These are phyloP conservation scores for Cicer cuneatum DNA, from an alignment of 306 rosid species.

Conservation along the genomic window DNA sequence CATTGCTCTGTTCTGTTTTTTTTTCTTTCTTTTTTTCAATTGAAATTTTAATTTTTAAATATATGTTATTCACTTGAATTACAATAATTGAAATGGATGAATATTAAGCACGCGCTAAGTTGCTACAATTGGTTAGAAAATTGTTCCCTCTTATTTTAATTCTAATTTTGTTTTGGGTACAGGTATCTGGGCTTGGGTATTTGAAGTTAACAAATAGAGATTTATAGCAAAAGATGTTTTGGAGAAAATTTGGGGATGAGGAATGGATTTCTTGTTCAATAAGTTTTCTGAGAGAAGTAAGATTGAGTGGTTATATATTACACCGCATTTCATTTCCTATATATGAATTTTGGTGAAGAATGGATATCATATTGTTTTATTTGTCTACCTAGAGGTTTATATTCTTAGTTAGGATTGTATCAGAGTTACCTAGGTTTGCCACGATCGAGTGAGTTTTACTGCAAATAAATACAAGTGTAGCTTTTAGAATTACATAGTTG, in stretches of 20 bases:
- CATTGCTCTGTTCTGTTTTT: neutral
- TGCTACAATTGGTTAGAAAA: neutral
- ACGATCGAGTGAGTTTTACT: conserved; percentile 33
- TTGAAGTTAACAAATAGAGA: conserved; percentile 19
- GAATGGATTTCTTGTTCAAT: conserved; percentile 22
- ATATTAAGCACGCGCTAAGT: conserved; percentile 6
- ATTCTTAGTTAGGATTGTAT: conserved; percentile 30
- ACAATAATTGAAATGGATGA: neutral
- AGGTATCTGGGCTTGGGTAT: conserved; percentile 40
- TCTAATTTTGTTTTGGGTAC: conserved; percentile 38
- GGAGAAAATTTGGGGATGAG: conserved; percentile 33
- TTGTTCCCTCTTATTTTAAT: neutral
- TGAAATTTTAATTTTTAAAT: conserved; percentile 24
- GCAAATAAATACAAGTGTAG: conserved; percentile 12
- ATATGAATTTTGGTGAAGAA: conserved; percentile 22
- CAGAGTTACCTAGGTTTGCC: conserved; percentile 34
- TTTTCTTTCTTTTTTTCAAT: neutral
- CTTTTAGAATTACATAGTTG: conserved; percentile 31
- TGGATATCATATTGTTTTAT: conserved; percentile 25
- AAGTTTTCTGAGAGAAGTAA: conserved; percentile 35
- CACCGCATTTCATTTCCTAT: conserved; percentile 22
- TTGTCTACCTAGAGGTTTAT: conserved; percentile 17
- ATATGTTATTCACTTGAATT: neutral
- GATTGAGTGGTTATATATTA: conserved; percentile 43
- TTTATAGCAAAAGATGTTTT: conserved; percentile 30